phyloP scores from a whole-genome alignment of 2,329 filamentous ascomycete species.

The Kalmusia sp. region DNA sequence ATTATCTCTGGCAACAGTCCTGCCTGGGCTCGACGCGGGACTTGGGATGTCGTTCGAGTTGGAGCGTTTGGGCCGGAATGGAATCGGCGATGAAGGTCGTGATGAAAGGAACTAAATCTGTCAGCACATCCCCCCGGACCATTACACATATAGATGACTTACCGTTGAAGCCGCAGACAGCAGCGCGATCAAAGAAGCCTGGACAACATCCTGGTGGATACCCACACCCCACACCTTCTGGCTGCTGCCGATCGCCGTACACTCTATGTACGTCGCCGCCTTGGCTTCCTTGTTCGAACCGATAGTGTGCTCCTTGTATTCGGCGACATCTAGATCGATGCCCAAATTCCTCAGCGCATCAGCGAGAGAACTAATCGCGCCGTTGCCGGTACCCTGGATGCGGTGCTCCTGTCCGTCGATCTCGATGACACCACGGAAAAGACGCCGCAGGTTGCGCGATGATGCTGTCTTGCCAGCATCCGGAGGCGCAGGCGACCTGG shows the following conservation, averaged over 20 bases:
- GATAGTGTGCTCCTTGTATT: constrained; percentile 97
- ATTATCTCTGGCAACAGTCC: constrained; percentile 5
- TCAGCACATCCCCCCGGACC: constrained; percentile 16
- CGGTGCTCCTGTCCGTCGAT: constrained; percentile 82
- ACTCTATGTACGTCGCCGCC: constrained; percentile 96
- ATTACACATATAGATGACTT: constrained; percentile 50
- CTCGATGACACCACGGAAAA: constrained; percentile 84
- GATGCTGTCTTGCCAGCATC: constrained; percentile 74
- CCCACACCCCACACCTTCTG: constrained; percentile 89
- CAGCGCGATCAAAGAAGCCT: constrained; percentile 85
- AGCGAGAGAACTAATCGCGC: constrained; percentile 87
- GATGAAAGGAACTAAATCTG: constrained; percentile 72
- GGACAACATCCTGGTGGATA: constrained; percentile 90
- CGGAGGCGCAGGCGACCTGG: constrained; percentile 73
- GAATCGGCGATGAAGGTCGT: constrained; percentile 71
- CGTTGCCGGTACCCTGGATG: constrained; percentile 83
- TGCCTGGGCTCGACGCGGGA: constrained; percentile 31
- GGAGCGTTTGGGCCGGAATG: constrained; percentile 65
- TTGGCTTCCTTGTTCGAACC: constrained; percentile 82
- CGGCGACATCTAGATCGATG: constrained; percentile 86
- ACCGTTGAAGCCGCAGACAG: constrained; percentile 86
- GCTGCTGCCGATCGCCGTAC: constrained; percentile 70
- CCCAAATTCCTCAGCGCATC: constrained; percentile 80
- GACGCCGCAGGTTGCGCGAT: constrained; percentile 77
- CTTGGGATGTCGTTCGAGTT: constrained; percentile 52